Base-by-base conservation (phyloP, 768 basidiomycete genomes). In the Agaricus subrufescens region DNA sequence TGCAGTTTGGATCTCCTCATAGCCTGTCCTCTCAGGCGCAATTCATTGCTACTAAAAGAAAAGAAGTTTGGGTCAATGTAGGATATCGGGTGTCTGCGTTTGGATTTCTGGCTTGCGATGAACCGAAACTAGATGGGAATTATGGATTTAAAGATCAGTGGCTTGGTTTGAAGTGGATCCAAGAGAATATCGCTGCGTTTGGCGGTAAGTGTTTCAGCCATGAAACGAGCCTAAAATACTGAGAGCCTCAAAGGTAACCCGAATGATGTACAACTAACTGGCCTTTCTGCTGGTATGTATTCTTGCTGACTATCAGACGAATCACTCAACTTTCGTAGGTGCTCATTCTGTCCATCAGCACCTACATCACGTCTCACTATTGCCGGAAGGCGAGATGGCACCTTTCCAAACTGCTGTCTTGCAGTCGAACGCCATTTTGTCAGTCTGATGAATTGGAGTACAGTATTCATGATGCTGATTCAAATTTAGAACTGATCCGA, bases 61-160 rank as follows among this genome's bases (percentile, higher is more conserved):
- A 78, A 4, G 84, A 89, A 68, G 78, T 92, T 14, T 85, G 84
- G 78, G 83, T 92, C 7, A 87, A 90, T 62, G 79, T 91, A 11
- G 89, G 86, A 37, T 89, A 90, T 65, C 81, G 89, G 23, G 72
- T 91, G 12, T 88, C 87, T 0, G 87, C 79, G 1, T 87, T 91
- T 61, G 89, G 89, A 0, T 92, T 89, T 63, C 71, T 92, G 23
- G 88, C 87, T 0, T 78, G 77, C 60, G 84, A 86, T 45, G 67
- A 79, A 56, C 87, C 86, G 11, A 64, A 69, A 42, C 65, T 91
- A 46, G 72, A 73, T 14, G 89, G 90, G 2, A 92, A 91, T 63
- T 91, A 85, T 65, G 89, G 89, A 0, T 91, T 91, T 73, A 91
- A 90, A 67, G 89, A 91, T 63, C 87, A 88, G 62, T 91, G 89